phyloP scores from a whole-genome alignment of 208 protist genomes.

The Strigomonas culicis region DNA sequence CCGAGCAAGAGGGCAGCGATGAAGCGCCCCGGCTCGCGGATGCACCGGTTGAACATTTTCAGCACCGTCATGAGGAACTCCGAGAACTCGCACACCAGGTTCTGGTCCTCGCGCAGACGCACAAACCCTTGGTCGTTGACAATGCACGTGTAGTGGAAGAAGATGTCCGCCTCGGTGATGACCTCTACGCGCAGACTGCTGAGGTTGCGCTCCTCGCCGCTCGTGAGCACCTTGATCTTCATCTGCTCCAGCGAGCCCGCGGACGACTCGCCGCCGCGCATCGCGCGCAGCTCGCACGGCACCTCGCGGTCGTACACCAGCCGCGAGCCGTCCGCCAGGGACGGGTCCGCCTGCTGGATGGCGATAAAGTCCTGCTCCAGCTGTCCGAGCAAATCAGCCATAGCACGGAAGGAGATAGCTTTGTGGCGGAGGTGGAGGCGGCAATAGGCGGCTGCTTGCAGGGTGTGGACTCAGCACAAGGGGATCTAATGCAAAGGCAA shows the following conservation, averaged over 20 bases:
- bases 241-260: slow-evolving; percentile 88
- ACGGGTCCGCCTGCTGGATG: slow-evolving; percentile 91
- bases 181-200: slow-evolving; percentile 81
- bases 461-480: too few relatives aligned
- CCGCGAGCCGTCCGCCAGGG: slow-evolving; percentile 81
- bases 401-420: too few relatives aligned
- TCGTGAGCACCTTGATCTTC: slow-evolving; percentile 88
- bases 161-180: slow-evolving; percentile 90
- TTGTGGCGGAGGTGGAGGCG: too few relatives aligned
- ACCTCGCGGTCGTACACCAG: slow-evolving; percentile 92
- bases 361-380: slow-evolving; percentile 89
- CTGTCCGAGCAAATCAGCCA: slow-evolving; percentile 77
- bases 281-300: slow-evolving; percentile 85
- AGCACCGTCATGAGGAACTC: slow-evolving; percentile 91
- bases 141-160: slow-evolving; percentile 92
- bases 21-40: slow-evolving; percentile 85
- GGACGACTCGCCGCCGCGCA: slow-evolving; percentile 57
- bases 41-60: slow-evolving; percentile 93
- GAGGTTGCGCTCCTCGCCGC: slow-evolving; percentile 78
- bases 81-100: slow-evolving; percentile 91
- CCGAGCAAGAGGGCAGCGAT: slow-evolving; percentile 84
- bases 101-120: slow-evolving; percentile 85
- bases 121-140: slow-evolving; percentile 86
- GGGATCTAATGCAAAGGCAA: too few relatives aligned
- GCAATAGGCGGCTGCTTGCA: too few relatives aligned